Percentiles rank a stretch among this genome's conserved stretches.
Conservation (phyloP, 2,329 filamentous ascomycete genomes). For the Calonectria honghensis region DNA sequence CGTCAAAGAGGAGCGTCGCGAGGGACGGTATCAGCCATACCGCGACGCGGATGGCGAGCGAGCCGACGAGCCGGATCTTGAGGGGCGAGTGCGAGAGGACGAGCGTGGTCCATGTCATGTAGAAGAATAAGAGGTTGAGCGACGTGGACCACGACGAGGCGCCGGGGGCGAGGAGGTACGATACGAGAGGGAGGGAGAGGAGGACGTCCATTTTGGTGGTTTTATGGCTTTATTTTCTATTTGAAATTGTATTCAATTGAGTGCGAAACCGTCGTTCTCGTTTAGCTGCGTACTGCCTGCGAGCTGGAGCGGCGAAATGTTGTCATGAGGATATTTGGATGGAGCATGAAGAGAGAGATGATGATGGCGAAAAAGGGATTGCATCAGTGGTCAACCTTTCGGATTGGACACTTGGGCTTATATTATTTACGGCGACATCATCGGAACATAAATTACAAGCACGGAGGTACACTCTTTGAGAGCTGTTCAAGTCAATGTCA, state of each 20-base stretch:
- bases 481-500: conserved; percentile 13
- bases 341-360: not conserved
- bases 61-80: conserved; percentile 83
- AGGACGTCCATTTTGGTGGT: conserved; percentile 75
- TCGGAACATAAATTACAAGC: not conserved
- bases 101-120: conserved; percentile 91
- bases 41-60: conserved; percentile 78
- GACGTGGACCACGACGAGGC: conserved; percentile 84
- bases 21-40: conserved; percentile 85
- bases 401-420: not conserved
- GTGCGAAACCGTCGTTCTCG: conserved; percentile 19
- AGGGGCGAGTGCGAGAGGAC: conserved; percentile 85
- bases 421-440: not conserved
- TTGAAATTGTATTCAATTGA: conserved; percentile 21
- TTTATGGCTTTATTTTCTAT: conserved; percentile 11
- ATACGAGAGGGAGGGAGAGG: conserved; percentile 83
- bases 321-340: conserved; percentile 17
- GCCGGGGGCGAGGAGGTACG: conserved; percentile 78
- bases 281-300: not conserved
- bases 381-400: not conserved
- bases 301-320: not conserved
- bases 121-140: conserved; percentile 91
- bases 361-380: not conserved
- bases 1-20: conserved; percentile 83
- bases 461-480: not conserved